Evolutionary conservation across 2,329 filamentous ascomycete species (phyloP).

Genomic region (Pleomassaria siparia): DNA sequence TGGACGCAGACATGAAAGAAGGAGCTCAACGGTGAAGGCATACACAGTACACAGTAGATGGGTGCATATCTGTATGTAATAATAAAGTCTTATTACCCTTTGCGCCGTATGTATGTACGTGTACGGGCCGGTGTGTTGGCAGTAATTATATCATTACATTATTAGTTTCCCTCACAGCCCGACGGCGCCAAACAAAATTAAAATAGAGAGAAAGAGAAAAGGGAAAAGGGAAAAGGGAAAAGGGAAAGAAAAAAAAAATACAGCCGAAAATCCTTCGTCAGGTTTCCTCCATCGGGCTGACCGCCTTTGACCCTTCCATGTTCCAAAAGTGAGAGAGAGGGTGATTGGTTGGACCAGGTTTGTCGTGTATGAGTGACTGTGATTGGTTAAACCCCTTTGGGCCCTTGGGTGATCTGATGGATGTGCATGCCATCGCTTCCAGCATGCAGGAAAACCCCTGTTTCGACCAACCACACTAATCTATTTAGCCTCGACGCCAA

Average conservation of each 20-base stretch:
- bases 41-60: no score
- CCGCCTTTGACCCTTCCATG: constrained; percentile 30
- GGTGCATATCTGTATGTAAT: no score
- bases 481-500: constrained; percentile 35
- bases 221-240: no score
- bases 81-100: no score
- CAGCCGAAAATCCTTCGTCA: constrained; percentile 1
- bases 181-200: no score
- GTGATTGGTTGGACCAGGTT: not conserved
- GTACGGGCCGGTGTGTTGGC: not conserved
- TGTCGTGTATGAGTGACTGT: constrained; percentile 1
- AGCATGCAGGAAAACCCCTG: constrained; percentile 27
- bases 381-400: constrained; percentile 9
- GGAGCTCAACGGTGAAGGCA: no score
- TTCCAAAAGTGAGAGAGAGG: no score
- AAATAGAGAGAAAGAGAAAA: no score
- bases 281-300: constrained; percentile 8
- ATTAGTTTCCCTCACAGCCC: constrained; percentile 1
- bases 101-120: no score
- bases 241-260: constrained; percentile 1
- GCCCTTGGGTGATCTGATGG: constrained; percentile 31
- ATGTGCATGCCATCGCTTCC: constrained; percentile 36
- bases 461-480: constrained; percentile 26
- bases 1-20: no score
- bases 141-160: no score